Percentiles rank a stretch among this genome's conserved stretches.
These are phyloP conservation scores for Globisporangium cylindrosporum DNA, from an alignment of 352 stramenopile species.

Conservation along the genomic window DNA sequence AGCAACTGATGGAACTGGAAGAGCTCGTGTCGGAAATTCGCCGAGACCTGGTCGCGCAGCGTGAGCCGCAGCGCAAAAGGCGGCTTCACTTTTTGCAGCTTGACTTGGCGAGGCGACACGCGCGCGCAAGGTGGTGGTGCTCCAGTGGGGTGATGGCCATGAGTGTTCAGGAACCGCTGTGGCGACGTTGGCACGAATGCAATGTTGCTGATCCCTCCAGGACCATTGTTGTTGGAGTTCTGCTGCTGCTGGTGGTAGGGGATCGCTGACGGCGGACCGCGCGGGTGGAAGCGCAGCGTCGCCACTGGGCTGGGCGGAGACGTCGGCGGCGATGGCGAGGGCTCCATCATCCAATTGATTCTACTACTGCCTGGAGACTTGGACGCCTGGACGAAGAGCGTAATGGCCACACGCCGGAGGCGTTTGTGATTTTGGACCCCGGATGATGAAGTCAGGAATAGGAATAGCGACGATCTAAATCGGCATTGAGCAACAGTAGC, in stretches of 20 bases:
- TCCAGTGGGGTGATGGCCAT: not conserved
- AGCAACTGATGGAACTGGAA: constrained; percentile 73
- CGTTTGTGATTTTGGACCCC: not conserved
- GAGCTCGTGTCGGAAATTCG: constrained; percentile 55
- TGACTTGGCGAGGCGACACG: constrained; percentile 29
- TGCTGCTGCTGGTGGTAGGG: not conserved
- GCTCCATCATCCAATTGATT: not conserved
- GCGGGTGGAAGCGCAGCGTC: constrained; percentile 10
- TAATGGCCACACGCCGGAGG: not conserved
- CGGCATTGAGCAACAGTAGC: not conserved
- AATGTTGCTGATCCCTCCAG: not conserved
- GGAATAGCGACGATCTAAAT: constrained; percentile 1
- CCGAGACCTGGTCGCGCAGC: constrained; percentile 34
- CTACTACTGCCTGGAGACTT: not conserved
- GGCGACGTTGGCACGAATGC: constrained; percentile 11
- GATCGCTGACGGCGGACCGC: constrained; percentile 2
- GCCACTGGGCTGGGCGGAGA: not conserved
- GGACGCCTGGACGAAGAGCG: not conserved
- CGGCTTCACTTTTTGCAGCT: constrained; percentile 27
- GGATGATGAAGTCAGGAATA: not conserved
- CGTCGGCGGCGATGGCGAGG: not conserved
- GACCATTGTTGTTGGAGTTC: not conserved
- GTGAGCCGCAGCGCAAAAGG: constrained; percentile 11
- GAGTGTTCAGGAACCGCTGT: constrained; percentile 4
- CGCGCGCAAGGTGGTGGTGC: constrained; percentile 8